Evolutionary conservation across 1,139 yeast species (phyloP), one percentile per base, ranked within the genome.

Genomic region (Wickerhamomyces sp.): DNA sequence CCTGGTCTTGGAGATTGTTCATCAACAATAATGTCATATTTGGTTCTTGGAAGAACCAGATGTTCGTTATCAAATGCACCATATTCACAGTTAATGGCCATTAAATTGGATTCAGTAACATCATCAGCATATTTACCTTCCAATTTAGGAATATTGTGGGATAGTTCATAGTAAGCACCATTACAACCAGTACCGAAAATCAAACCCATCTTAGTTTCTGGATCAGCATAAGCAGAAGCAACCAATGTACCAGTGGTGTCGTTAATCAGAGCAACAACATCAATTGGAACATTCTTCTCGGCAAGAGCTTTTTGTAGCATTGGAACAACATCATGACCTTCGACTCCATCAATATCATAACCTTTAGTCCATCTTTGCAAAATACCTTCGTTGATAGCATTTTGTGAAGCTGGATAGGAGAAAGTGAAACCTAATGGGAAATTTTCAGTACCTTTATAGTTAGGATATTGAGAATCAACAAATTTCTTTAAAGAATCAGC

Each of bases 311-410:
- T 66, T 64, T 84, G 94, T 53, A 91, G 74, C 83, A 89, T 70
- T 44, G 95, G 95, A 35, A 84, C 96, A 38, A 91, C 96, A 56
- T 91, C 95, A 38, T 84, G 72, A 43, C 96, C 96, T 68, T 91
- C 98, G 36, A 91, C 96, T 42, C 83, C 88, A 38, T 76, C 83
- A 52, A 91, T 87, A 60, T 91, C 96, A 63, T 86, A 91, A 46
- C 98, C 98, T 69, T 91, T 91, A 43, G 98, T 91, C 98, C 98
- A 91, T 62, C 93, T 76, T 70, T 87, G 95, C 58, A 91, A 73
- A 39, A 85, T 61, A 57, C 97, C 98, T 50, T 76, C 71, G 65
- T 86, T 82, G 56, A 91, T 87, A 41, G 81, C 83, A 46, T 68
- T 61, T 66, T 91, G 98, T 30, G 88, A 70, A 43, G 91, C 87